Conservation (phyloP, 2,329 filamentous ascomycete genomes). For the Cytospora leucostoma region DNA sequence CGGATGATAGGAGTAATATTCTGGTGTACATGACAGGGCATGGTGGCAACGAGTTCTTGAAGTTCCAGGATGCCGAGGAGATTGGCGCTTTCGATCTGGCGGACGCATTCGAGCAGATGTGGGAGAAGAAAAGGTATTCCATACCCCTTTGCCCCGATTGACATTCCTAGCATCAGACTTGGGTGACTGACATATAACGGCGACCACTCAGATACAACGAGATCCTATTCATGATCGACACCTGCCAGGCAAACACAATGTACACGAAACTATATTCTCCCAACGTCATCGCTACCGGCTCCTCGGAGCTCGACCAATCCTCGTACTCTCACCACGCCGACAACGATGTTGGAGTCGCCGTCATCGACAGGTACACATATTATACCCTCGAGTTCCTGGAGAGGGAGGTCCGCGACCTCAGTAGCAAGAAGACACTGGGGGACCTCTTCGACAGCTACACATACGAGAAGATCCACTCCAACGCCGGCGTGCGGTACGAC, state of each 20-base stretch:
- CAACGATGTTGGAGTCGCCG: constrained; percentile 95
- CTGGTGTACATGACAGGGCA: constrained; percentile 99
- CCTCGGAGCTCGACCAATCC: constrained; percentile 90
- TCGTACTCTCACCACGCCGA: constrained; percentile 98
- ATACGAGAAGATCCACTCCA: constrained; percentile 88
- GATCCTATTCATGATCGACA: constrained; percentile 99
- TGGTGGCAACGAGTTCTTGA: constrained; percentile 95
- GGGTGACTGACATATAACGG: constrained; percentile 6
- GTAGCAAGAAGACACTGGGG: constrained; percentile 85
- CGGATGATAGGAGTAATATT: constrained; percentile 94
- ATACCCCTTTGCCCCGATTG: neutral
- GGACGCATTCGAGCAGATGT: constrained; percentile 99
- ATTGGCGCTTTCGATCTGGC: constrained; percentile 95
- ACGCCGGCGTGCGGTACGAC: constrained; percentile 91
- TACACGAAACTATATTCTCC: constrained; percentile 97
- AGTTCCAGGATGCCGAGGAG: constrained; percentile 97
- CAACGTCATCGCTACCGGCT: constrained; percentile 98
- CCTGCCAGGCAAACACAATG: constrained; percentile 99
- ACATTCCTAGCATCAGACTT: too few relatives aligned
- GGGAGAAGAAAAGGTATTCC: constrained; percentile 88
- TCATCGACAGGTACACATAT: constrained; percentile 98
- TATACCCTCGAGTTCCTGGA: constrained; percentile 98
- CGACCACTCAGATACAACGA: constrained; percentile 73
- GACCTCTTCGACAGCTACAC: constrained; percentile 97
- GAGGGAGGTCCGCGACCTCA: constrained; percentile 80